A percentile compares a stretch with the other conserved stretches of the same genome.
These are phyloP conservation scores for Grosmannia serpens DNA, from an alignment of 2,329 filamentous ascomycete species.

Conservation along the genomic window DNA sequence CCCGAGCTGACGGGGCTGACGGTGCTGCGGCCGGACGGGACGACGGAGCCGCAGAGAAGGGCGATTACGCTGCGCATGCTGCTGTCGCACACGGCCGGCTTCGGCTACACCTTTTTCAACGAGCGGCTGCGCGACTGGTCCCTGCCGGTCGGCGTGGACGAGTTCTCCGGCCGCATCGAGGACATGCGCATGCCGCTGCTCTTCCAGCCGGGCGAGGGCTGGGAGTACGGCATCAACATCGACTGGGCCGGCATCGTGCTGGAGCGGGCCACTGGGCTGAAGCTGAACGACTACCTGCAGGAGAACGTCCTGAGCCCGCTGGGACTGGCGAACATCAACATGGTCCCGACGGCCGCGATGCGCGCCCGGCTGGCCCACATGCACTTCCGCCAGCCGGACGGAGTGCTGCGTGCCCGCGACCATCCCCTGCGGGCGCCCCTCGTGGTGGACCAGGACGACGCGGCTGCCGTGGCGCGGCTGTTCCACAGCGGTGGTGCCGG, in stretches of 20 bases:
- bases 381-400: constrained; percentile 35
- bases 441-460: constrained; percentile 4
- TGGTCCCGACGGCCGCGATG: constrained; percentile 40
- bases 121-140: constrained; percentile 33
- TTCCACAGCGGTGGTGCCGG: constrained; percentile 32
- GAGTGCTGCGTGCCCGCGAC: constrained; percentile 26
- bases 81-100: constrained; percentile 42
- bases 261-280: constrained; percentile 27
- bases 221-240: constrained; percentile 36
- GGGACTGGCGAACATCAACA: constrained; percentile 31
- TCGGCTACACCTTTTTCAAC: constrained; percentile 45
- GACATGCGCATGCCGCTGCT: constrained; percentile 30
- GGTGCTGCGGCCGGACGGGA: constrained; percentile 28
- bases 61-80: constrained; percentile 47
- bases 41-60: constrained; percentile 30
- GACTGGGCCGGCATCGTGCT: constrained; percentile 38
- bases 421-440: constrained; percentile 11
- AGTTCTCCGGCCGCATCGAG: constrained; percentile 40
- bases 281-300: constrained; percentile 32
- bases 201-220: constrained; percentile 33
- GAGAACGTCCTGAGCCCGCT: constrained; percentile 32
- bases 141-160: constrained; percentile 40
- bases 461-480: neutral
- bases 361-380: constrained; percentile 40
- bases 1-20: constrained; percentile 37